phyloP scores from a whole-genome alignment of 768 basidiomycete species.

The Macrocybe gigantea region DNA sequence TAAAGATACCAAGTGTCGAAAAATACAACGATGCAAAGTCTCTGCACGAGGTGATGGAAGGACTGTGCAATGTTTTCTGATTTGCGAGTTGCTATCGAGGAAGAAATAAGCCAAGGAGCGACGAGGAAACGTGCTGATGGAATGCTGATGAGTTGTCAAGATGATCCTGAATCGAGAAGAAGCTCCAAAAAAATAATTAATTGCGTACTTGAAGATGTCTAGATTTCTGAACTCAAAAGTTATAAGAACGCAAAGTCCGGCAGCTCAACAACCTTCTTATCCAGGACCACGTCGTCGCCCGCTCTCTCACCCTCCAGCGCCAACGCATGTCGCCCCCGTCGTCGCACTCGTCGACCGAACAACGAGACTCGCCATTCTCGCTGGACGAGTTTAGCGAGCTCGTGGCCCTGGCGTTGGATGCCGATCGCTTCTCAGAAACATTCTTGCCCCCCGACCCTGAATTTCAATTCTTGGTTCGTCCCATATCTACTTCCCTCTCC shows the following conservation, averaged over 20 bases:
- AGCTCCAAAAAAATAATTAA: background rate
- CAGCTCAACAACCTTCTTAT: too few relatives aligned
- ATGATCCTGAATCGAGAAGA: conserved; percentile 3
- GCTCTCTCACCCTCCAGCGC: background rate
- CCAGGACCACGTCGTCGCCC: background rate
- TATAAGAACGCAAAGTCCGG: background rate
- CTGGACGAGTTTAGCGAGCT: conserved; percentile 14
- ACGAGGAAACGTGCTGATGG: background rate
- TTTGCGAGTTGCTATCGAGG: background rate
- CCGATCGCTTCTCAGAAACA: conserved; percentile 14
- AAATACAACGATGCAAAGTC: background rate
- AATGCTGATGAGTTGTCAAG: conserved; percentile 1
- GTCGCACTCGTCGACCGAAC: background rate
- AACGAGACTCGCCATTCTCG: conserved; percentile 8
- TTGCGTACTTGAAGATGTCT: background rate
- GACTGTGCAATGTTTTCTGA: background rate
- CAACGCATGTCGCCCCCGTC: conserved; percentile 2
- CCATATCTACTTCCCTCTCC: conserved; percentile 1
- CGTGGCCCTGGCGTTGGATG: conserved; percentile 13
- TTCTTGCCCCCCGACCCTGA: conserved; percentile 13
- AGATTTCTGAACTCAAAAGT: background rate
- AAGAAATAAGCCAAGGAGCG: background rate
- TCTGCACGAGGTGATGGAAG: background rate
- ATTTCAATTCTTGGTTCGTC: background rate
- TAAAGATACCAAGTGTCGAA: too few relatives aligned